These are phyloP conservation scores for Saccharum spontaneum DNA, from an alignment of 176 grass and related monocot genomes.

Conservation along the genomic window DNA sequence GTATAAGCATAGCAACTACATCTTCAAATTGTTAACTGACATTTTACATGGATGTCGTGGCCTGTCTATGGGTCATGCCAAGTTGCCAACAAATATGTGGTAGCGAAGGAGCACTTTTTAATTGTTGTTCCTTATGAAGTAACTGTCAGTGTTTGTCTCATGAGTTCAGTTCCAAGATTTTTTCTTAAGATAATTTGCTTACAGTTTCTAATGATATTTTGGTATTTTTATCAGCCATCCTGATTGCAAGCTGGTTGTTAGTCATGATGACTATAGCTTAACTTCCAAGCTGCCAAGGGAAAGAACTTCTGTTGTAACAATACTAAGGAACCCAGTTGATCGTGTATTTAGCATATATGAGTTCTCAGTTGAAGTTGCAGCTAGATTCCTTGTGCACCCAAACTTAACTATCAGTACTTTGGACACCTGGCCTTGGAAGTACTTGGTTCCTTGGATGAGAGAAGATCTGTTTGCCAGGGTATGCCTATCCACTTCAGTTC, in stretches of 20 bases:
- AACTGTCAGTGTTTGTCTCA: conserved; percentile 8
- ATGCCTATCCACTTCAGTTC: conserved; percentile 21
- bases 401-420: conserved; percentile 87
- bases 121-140: not conserved
- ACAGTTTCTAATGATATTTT: conserved; percentile 21
- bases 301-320: conserved; percentile 89
- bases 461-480: conserved; percentile 88
- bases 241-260: conserved; percentile 90
- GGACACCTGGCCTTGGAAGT: conserved; percentile 99
- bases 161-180: not conserved
- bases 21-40: not conserved
- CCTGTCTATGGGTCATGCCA: not conserved
- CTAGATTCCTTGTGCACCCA: conserved; percentile 79
- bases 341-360: conserved; percentile 96
- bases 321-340: conserved; percentile 86
- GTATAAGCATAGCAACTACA: not conserved
- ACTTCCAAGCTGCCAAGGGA: conserved; percentile 82
- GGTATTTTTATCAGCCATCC: conserved; percentile 59
- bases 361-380: conserved; percentile 91
- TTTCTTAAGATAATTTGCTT: conserved; percentile 20
- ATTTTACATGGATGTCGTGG: not conserved
- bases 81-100: not conserved
- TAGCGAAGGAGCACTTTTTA: not conserved
- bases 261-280: conserved; percentile 99
- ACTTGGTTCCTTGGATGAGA: conserved; percentile 98